Evolutionary conservation across 2,329 filamentous ascomycete genomes (phyloP).

Genomic region (Aspergillus sp.): DNA sequence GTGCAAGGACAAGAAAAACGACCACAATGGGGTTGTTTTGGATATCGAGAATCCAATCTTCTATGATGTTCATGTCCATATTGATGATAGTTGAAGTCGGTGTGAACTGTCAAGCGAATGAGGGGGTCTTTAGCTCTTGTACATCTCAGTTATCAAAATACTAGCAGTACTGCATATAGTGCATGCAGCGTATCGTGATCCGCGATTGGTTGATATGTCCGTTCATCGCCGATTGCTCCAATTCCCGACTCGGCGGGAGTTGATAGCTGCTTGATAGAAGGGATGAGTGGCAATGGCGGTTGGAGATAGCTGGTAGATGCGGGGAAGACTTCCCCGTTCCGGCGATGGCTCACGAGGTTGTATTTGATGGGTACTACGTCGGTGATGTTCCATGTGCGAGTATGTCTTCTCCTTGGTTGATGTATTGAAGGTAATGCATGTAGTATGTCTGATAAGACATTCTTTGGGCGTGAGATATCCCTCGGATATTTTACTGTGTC

Average conservation of each 20-base stretch:
- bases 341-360: neutral
- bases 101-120: neutral
- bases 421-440: no score
- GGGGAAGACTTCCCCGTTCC: neutral
- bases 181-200: constrained; percentile 11
- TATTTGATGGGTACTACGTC: neutral
- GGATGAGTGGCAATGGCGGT: neutral
- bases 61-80: neutral
- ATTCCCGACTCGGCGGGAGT: constrained; percentile 10
- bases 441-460: no score
- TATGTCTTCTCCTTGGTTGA: no score
- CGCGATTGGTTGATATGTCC: constrained; percentile 18
- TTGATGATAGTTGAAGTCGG: neutral
- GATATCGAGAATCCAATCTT: neutral
- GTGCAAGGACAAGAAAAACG: neutral
- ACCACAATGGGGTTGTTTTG: constrained; percentile 3
- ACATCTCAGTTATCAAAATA: constrained; percentile 1
- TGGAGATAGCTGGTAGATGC: neutral
- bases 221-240: constrained; percentile 18
- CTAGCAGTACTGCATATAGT: no score
- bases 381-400: neutral
- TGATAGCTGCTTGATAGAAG: neutral
- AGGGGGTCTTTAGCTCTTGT: constrained; percentile 5
- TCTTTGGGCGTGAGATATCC: no score
- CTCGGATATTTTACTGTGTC: no score